These are phyloP conservation scores for Trichoderma cornu-damae DNA, from an alignment of 2,329 filamentous ascomycete species.

Conservation along the genomic window DNA sequence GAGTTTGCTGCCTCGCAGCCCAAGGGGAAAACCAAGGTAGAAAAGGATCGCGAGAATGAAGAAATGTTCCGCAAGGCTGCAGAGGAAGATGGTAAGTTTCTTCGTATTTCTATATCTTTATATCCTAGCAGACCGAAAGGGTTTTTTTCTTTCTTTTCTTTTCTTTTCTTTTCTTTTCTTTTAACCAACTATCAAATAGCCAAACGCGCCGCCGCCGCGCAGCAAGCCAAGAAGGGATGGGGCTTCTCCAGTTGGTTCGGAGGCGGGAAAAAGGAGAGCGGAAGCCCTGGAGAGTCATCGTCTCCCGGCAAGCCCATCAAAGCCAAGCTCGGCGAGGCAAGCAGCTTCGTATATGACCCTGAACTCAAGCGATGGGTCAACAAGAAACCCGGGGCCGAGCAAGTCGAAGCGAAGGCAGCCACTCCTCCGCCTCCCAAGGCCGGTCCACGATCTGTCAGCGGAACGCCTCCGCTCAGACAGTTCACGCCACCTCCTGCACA, in stretches of 20 bases:
- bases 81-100: slow-evolving; percentile 60
- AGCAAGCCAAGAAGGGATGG: slow-evolving; percentile 61
- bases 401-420: slow-evolving; percentile 52
- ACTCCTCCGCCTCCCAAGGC: slow-evolving; percentile 75
- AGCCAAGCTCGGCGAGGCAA: slow-evolving; percentile 92
- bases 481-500: slow-evolving; percentile 32
- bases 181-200: slow-evolving; percentile 40
- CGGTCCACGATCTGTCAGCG: slow-evolving; percentile 48
- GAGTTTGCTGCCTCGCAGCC: slow-evolving; percentile 50
- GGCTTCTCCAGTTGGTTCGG: slow-evolving; percentile 82
- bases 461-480: slow-evolving; percentile 45
- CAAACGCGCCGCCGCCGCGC: slow-evolving; percentile 52
- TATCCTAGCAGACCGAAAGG: too few relatives aligned
- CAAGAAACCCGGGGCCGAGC: slow-evolving; percentile 75
- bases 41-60: slow-evolving; percentile 72
- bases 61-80: slow-evolving; percentile 83
- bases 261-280: slow-evolving; percentile 59
- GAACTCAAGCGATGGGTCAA: slow-evolving; percentile 98
- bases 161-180: not conserved
- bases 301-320: slow-evolving; percentile 65
- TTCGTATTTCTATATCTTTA: not conserved
- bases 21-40: slow-evolving; percentile 57
- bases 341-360: slow-evolving; percentile 87
- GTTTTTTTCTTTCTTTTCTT: too few relatives aligned
- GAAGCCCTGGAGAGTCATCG: slow-evolving; percentile 32